Conservation (phyloP, 2,329 filamentous ascomycete genomes). For the Trichoderma lentiforme region DNA sequence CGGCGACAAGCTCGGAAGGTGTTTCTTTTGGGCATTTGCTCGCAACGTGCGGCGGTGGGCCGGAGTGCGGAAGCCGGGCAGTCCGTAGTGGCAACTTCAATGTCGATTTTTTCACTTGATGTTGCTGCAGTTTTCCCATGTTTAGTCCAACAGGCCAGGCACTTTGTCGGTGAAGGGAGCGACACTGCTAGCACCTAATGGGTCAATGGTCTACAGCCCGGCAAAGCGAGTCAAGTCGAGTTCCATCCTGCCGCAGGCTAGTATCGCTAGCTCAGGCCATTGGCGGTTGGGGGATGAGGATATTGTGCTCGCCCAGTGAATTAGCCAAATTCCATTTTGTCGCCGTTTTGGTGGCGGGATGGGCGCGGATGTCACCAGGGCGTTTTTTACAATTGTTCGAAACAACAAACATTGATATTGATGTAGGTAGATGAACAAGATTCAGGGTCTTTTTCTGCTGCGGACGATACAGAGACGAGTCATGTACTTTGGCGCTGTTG, state of each 20-base stretch:
- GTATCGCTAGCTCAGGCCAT: not conserved
- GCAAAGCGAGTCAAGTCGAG: not conserved
- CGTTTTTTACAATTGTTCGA: not conserved
- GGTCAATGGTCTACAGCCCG: not conserved
- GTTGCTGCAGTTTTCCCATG: not conserved
- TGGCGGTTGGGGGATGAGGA: not conserved
- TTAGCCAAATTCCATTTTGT: not conserved
- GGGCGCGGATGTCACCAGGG: not conserved
- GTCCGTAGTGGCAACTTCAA: not conserved
- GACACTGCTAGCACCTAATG: not conserved
- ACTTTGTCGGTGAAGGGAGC: not conserved
- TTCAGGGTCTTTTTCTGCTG: not conserved
- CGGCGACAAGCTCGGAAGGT: conserved; percentile 3
- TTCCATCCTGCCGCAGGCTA: not conserved
- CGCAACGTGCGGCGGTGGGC: not conserved
- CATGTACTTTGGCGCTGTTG: not conserved
- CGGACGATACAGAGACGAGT: not conserved
- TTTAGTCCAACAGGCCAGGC: not conserved
- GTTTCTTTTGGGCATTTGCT: not conserved
- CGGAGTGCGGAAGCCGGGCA: not conserved
- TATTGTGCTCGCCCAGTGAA: not conserved
- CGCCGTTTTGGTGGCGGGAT: not conserved
- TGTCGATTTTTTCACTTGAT: not conserved
- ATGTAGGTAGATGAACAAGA: not conserved
- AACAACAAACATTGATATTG: not conserved